Evolutionary conservation across 306 rosid species (phyloP).

Genomic region (Gleditsia sinensis): DNA sequence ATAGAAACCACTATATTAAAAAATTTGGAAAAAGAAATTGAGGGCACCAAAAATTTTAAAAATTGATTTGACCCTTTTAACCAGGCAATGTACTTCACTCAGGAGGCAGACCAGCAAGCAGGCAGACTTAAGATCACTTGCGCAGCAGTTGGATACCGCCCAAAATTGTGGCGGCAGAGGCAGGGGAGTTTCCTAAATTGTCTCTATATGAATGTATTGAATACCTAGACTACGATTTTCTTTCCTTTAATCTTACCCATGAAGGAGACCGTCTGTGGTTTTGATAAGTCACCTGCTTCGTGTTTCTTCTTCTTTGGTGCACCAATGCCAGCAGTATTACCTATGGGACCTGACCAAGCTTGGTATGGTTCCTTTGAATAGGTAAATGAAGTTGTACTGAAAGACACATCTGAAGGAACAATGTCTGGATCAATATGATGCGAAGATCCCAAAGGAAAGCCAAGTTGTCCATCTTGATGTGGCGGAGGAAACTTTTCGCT

Average conservation of each 20-base stretch:
- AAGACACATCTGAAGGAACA: slow-evolving; percentile 71
- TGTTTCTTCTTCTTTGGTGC: slow-evolving; percentile 73
- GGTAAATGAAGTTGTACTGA: slow-evolving; percentile 66
- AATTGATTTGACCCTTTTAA: slow-evolving; percentile 34
- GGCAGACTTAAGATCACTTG: slow-evolving; percentile 12
- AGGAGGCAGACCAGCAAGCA: slow-evolving; percentile 39
- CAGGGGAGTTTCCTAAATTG: slow-evolving; percentile 24
- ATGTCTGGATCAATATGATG: slow-evolving; percentile 76
- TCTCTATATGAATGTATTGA: slow-evolving; percentile 34
- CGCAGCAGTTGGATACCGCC: slow-evolving; percentile 33
- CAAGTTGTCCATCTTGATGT: slow-evolving; percentile 86
- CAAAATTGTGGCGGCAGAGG: slow-evolving; percentile 29
- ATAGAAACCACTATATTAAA: slow-evolving; percentile 13
- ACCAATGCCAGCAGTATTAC: slow-evolving; percentile 48
- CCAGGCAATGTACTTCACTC: slow-evolving; percentile 38
- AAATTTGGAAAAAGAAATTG: slow-evolving; percentile 21
- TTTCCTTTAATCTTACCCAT: slow-evolving; percentile 74
- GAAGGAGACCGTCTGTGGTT: slow-evolving; percentile 39
- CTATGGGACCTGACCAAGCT: slow-evolving; percentile 88
- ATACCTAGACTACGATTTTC: slow-evolving; percentile 50
- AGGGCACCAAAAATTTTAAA: slow-evolving; percentile 31
- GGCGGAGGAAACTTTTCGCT: slow-evolving; percentile 97
- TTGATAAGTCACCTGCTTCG: slow-evolving; percentile 50
- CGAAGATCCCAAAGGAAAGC: slow-evolving; percentile 77
- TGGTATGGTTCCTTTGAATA: slow-evolving; percentile 67